Percentiles rank a stretch among this genome's conserved stretches.
Evolutionary conservation across 345 rosid genomes (phyloP).

Genomic region (Populus ilicifolia): DNA sequence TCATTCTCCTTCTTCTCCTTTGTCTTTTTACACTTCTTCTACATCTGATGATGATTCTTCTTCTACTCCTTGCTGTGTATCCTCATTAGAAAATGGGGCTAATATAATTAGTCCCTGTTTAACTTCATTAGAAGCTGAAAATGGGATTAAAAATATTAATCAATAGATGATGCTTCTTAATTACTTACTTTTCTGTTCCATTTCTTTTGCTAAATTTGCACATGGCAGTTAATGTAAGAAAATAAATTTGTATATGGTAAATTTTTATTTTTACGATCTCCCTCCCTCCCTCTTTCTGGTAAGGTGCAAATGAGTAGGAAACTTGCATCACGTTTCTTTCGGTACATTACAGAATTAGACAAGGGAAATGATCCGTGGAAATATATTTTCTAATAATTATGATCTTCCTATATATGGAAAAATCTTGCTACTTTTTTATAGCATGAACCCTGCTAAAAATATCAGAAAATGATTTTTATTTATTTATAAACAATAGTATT

Average conservation of each 20-base stretch:
- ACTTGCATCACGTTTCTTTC: background rate
- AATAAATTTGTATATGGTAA: no score
- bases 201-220: background rate
- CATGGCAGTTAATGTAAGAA: background rate
- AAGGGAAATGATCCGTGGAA: background rate
- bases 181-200: background rate
- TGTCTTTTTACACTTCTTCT: conserved; percentile 42
- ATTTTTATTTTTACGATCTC: background rate
- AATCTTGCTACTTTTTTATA: no score
- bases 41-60: conserved; percentile 41
- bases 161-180: background rate
- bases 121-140: conserved; percentile 37
- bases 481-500: background rate
- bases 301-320: background rate
- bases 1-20: conserved; percentile 26
- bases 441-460: background rate
- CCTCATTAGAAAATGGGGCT: conserved; percentile 27
- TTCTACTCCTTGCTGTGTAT: conserved; percentile 35
- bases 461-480: background rate
- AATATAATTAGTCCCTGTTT: conserved; percentile 28
- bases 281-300: background rate
- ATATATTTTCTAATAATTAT: background rate
- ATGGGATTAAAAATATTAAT: conserved; percentile 23
- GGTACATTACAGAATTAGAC: background rate
- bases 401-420: background rate